These are phyloP conservation scores for Ogataea pini DNA, from an alignment of 805 yeast species.

Conservation along the genomic window DNA sequence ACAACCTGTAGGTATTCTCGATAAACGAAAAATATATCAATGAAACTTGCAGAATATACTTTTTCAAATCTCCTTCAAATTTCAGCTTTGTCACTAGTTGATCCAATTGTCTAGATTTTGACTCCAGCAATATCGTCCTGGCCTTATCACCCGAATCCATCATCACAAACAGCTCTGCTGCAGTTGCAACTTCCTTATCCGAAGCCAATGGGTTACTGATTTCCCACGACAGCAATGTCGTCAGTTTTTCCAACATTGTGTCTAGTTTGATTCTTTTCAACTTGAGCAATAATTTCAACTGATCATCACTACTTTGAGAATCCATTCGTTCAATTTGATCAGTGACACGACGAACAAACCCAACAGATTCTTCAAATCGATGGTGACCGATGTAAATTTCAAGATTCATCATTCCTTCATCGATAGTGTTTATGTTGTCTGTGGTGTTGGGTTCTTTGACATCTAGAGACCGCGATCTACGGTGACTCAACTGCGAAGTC, in stretches of 20 bases:
- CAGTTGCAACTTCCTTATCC: slow-evolving; percentile 16
- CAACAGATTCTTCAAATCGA: slow-evolving; percentile 45
- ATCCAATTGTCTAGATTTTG: slow-evolving; percentile 48
- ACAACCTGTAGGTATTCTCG: slow-evolving; percentile 56
- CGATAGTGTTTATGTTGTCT: slow-evolving; percentile 36
- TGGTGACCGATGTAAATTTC: slow-evolving; percentile 52
- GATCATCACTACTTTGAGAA: slow-evolving; percentile 22
- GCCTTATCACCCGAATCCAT: slow-evolving; percentile 51
- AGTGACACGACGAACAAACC: slow-evolving; percentile 26
- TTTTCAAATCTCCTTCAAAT: slow-evolving; percentile 54
- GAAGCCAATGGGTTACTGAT: slow-evolving; percentile 24
- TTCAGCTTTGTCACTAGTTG: slow-evolving; percentile 50
- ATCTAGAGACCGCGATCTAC: slow-evolving; percentile 56
- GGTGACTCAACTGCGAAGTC: slow-evolving; percentile 57
- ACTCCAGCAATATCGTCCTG: slow-evolving; percentile 46
- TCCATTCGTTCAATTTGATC: slow-evolving; percentile 23
- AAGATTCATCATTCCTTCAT: slow-evolving; percentile 50
- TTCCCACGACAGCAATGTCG: slow-evolving; percentile 24
- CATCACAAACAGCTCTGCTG: slow-evolving; percentile 34
- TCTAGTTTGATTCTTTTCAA: slow-evolving; percentile 29
- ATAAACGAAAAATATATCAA: slow-evolving; percentile 63
- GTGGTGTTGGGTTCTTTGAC: slow-evolving; percentile 23
- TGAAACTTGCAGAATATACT: slow-evolving; percentile 60
- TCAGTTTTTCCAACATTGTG: slow-evolving; percentile 23
- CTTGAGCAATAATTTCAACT: slow-evolving; percentile 15